These are phyloP conservation scores for Vaccinium vitisidaea DNA, from an alignment of 148 eudicot species.

Conservation along the genomic window DNA sequence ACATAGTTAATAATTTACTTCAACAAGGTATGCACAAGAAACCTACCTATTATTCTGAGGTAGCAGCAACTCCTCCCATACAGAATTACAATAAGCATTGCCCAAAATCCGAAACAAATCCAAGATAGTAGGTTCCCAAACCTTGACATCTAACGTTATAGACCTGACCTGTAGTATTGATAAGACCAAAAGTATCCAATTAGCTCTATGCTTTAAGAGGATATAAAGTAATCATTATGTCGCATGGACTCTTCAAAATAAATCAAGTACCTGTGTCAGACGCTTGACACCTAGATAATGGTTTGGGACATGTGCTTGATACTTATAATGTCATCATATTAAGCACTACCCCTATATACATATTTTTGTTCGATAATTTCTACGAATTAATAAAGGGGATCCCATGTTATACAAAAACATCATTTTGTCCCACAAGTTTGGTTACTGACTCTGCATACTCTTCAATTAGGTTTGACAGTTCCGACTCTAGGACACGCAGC, in stretches of 20 bases:
- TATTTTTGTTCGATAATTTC: too few relatives aligned
- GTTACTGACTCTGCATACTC: not conserved
- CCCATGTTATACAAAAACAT: not conserved
- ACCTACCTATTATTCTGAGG: constrained; percentile 50
- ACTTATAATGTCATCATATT: not conserved
- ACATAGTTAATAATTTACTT: constrained; percentile 1
- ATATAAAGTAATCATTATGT: not conserved
- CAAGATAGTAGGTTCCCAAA: constrained; percentile 83
- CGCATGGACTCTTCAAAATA: not conserved
- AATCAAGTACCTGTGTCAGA: not conserved
- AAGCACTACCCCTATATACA: not conserved
- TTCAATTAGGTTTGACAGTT: not conserved
- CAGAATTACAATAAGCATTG: constrained; percentile 72
- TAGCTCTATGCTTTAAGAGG: not conserved
- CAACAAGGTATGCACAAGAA: not conserved
- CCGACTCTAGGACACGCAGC: not conserved
- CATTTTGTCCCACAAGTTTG: not conserved
- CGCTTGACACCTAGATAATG: not conserved
- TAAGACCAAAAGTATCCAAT: constrained; percentile 17
- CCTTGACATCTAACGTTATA: constrained; percentile 83
- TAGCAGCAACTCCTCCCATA: constrained; percentile 75
- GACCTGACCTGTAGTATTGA: constrained; percentile 66
- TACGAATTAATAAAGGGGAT: not conserved
- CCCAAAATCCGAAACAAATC: constrained; percentile 72
- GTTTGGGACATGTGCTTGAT: not conserved